A percentile compares a stretch with the other conserved stretches of the same genome.
phyloP scores from a whole-genome alignment of 345 rosid genomes.

The Gossypium thurberi region DNA sequence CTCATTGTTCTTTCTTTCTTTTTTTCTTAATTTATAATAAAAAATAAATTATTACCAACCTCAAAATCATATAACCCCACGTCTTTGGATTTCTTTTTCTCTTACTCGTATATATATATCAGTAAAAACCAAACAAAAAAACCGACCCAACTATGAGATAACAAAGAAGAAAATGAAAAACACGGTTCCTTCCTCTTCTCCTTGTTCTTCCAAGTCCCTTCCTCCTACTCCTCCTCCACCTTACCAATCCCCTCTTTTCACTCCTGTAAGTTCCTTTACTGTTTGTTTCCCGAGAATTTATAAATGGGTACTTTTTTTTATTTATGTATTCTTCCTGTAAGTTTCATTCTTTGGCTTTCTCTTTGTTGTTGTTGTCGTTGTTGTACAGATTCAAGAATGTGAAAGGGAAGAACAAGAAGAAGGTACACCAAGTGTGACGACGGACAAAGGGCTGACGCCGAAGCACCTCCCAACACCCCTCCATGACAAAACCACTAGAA shows the following conservation, averaged over 20 bases:
- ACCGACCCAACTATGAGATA: slow-evolving; percentile 6
- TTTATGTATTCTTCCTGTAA: neutral
- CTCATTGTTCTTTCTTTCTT: too few relatives aligned
- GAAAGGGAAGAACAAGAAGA: slow-evolving; percentile 44
- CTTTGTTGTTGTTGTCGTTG: neutral
- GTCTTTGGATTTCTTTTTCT: neutral
- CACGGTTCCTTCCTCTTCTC: slow-evolving; percentile 65
- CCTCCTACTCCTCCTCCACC: slow-evolving; percentile 21
- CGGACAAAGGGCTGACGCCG: slow-evolving; percentile 24
- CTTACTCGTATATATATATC: neutral
- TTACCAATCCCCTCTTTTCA: slow-evolving; percentile 50
- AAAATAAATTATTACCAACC: neutral
- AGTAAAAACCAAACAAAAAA: neutral
- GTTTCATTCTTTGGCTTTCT: neutral
- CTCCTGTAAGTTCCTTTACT: slow-evolving; percentile 56
- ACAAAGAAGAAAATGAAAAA: neutral
- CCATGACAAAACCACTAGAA: slow-evolving; percentile 36
- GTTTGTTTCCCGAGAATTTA: slow-evolving; percentile 8
- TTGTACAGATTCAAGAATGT: slow-evolving; percentile 73
- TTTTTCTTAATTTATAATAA: too few relatives aligned
- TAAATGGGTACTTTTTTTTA: neutral
- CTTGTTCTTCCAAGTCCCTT: slow-evolving; percentile 50
- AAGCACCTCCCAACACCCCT: slow-evolving; percentile 56
- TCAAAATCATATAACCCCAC: neutral
- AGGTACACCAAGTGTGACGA: slow-evolving; percentile 31